phyloP scores from a whole-genome alignment of 1,284 basidiomycete species.

The Rhodotorula sp. region DNA sequence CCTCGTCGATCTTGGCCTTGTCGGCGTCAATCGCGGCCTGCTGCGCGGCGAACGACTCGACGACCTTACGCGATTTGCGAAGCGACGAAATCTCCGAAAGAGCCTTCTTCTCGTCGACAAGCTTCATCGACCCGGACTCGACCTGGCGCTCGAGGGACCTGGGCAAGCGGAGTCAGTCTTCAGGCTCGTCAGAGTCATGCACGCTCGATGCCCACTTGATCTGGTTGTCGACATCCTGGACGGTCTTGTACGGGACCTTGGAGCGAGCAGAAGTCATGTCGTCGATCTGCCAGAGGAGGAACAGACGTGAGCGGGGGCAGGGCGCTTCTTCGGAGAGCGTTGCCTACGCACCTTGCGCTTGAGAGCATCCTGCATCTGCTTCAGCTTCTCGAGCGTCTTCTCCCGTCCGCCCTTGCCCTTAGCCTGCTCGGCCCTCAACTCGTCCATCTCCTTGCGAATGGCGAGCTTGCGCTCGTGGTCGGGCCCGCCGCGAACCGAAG shows the following conservation, averaged over 20 bases:
- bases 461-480: constrained; percentile 66
- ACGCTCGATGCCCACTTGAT: constrained; percentile 61
- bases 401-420: constrained; percentile 70
- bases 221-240: constrained; percentile 82
- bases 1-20: constrained; percentile 69
- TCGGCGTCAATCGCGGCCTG: constrained; percentile 79
- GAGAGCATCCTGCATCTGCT: constrained; percentile 72
- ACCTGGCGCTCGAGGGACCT: constrained; percentile 83
- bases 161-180: background rate
- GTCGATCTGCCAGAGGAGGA: constrained; percentile 63
- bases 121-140: constrained; percentile 85
- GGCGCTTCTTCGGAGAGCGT: constrained; percentile 9
- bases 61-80: constrained; percentile 48
- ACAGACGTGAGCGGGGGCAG: background rate
- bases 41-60: constrained; percentile 73
- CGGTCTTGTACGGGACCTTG: constrained; percentile 80
- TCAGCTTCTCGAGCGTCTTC: constrained; percentile 80
- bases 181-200: background rate
- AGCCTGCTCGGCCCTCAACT: constrained; percentile 75
- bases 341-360: constrained; percentile 69
- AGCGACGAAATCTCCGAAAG: constrained; percentile 70
- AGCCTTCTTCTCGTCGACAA: constrained; percentile 94
- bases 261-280: constrained; percentile 78
- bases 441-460: constrained; percentile 79
- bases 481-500: constrained; percentile 49